Percentiles rank a stretch among this genome's conserved stretches.
Evolutionary conservation across 805 yeast genomes (phyloP).

Genomic region (Jamesozyma lodderae): DNA sequence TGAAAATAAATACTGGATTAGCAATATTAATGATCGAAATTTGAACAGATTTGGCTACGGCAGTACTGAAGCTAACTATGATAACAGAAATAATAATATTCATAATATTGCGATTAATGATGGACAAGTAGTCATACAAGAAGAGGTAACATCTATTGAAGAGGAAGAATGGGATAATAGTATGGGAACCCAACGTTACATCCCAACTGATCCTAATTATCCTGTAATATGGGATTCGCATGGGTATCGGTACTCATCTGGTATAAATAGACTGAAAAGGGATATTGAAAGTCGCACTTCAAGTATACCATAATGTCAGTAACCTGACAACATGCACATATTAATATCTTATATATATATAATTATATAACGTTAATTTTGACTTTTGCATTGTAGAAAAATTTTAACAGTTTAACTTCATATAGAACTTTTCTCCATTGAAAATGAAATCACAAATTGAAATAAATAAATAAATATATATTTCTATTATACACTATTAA

Average conservation of each 20-base stretch:
- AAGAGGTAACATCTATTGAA: not conserved
- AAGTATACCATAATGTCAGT: not conserved
- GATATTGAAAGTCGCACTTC: constrained; percentile 11
- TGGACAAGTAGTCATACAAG: not conserved
- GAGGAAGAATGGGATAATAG: constrained; percentile 23
- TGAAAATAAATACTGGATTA: constrained; percentile 72
- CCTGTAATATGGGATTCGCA: constrained; percentile 27
- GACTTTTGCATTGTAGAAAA: too few species aligned
- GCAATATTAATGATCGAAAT: constrained; percentile 59
- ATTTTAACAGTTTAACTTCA: too few species aligned
- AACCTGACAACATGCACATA: too few species aligned
- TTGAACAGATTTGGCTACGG: constrained; percentile 65
- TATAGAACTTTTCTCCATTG: too few species aligned
- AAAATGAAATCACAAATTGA: too few species aligned
- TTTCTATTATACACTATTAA: too few species aligned
- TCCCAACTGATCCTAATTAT: constrained; percentile 28
- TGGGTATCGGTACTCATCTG: constrained; percentile 22
- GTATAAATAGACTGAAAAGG: constrained; percentile 18
- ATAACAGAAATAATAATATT: not conserved
- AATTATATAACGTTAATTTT: too few species aligned
- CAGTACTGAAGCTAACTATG: not conserved
- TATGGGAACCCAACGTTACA: constrained; percentile 13
- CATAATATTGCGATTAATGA: not conserved
- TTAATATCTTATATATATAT: too few species aligned
- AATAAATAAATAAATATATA: too few species aligned